Evolutionary conservation across 2,329 filamentous ascomycete species (phyloP), one percentile per base, ranked within the genome.

Genomic region (Metarhizium album): DNA sequence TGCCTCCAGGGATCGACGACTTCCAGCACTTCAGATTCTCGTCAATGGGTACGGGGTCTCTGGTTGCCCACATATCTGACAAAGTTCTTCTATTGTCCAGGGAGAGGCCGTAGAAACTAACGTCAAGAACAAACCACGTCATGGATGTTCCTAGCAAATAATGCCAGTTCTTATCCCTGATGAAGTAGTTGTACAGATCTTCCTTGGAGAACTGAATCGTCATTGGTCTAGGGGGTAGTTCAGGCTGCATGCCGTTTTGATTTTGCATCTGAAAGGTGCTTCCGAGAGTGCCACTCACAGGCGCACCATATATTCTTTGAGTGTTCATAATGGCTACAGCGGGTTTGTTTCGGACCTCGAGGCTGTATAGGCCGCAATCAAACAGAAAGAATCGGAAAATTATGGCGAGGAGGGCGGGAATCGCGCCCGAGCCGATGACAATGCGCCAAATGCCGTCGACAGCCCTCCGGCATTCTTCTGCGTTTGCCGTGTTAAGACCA

Each of bases 321-420:
- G 79, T 82, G 45, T 83, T 78, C 53, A 76, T 70, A 35, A 82
- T 72, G 11, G 79, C 80, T 42, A 76, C 73, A 5, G 73, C 72
- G 0, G 79, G 75, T 57, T 83, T 80, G 58, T 78, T 75, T 55
- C 80, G 79, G 55, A 85, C 80, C 57, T 85, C 82, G 27, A 84
- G 73, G 9, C 78, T 76, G 63, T 82, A 86, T 31, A 83, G 70
- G 4, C 81, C 81, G 51, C 78, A 82, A 61, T 86, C 82, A 37
- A 80, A 82, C 42, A 85, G 75, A 55, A 81, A 80, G 61, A 85
- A 81, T 18, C 82, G 78, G 58, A 84, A 84, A 38, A 82, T 70
- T 53, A 83, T 79, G 56, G 82, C 82, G 8, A 85, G 67, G 13
- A 81, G 67, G 3, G 80, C 82, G 0, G 82, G 82, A 0, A 84